phyloP scores from a whole-genome alignment of 257 asterid species.

The Solanum sejunctum region DNA sequence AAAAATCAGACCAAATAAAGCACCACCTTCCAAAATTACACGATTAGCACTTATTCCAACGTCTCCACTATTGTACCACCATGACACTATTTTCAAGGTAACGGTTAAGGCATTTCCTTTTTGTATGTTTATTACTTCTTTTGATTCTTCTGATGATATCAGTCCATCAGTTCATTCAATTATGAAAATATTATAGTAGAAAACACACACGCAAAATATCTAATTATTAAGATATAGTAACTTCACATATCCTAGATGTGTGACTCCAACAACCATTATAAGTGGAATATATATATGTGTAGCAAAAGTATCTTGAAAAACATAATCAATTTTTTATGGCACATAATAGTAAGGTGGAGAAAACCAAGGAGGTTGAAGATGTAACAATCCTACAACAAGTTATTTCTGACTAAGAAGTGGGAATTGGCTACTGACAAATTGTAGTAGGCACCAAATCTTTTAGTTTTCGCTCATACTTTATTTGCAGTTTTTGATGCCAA shows the following conservation, averaged over 20 bases:
- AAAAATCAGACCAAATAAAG: conserved; percentile 10
- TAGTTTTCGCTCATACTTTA: neutral
- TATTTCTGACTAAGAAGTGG: conserved; percentile 10
- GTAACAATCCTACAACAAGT: conserved; percentile 27
- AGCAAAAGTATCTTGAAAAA: conserved; percentile 18
- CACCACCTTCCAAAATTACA: conserved; percentile 5
- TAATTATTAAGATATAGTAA: too few species aligned
- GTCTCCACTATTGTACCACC: conserved; percentile 5
- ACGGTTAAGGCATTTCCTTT: conserved; percentile 1
- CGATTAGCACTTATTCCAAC: conserved; percentile 13
- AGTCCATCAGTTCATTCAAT: conserved; percentile 4
- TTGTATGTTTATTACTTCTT: neutral
- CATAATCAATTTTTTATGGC: conserved; percentile 30
- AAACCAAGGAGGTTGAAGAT: conserved; percentile 24
- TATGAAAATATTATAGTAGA: neutral
- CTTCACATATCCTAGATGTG: too few species aligned
- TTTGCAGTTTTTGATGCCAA: conserved; percentile 17
- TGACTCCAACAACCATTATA: too few species aligned
- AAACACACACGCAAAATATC: too few species aligned
- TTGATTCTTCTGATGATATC: neutral
- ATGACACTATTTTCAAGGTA: neutral
- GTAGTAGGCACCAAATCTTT: conserved; percentile 17
- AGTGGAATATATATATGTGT: neutral
- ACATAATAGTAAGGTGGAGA: conserved; percentile 33
- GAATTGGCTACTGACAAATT: conserved; percentile 15